Evolutionary conservation across 345 rosid genomes (phyloP).

Genomic region (Ailanthus altissimus): DNA sequence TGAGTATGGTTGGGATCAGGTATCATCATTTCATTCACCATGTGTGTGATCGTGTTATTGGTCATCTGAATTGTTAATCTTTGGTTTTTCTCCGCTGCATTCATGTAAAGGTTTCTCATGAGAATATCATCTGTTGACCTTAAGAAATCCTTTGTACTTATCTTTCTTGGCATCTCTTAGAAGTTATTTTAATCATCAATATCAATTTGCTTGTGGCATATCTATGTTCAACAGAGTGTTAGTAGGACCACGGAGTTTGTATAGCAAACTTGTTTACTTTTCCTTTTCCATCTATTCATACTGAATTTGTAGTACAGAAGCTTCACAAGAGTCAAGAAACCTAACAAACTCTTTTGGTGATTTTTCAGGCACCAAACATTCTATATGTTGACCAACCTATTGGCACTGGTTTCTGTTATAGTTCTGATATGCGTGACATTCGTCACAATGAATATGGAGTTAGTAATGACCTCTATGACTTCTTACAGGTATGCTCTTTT

Average conservation of each 20-base stretch:
- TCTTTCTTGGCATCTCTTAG: not conserved
- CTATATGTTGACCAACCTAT: slow-evolving; percentile 92
- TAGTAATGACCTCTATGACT: slow-evolving; percentile 87
- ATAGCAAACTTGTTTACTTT: not conserved
- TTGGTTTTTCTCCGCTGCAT: not conserved
- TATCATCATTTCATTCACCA: too few relatives aligned
- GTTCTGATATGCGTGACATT: slow-evolving; percentile 72
- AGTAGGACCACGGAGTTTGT: not conserved
- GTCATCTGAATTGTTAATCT: not conserved
- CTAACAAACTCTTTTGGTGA: slow-evolving; percentile 11
- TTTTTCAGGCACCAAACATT: slow-evolving; percentile 80
- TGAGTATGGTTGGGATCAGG: slow-evolving; percentile 89
- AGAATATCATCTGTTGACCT: not conserved
- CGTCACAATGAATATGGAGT: slow-evolving; percentile 88
- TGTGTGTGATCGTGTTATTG: too few relatives aligned
- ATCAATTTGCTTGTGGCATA: not conserved
- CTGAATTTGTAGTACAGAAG: not conserved
- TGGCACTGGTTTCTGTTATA: slow-evolving; percentile 96
- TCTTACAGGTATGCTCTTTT: slow-evolving; percentile 70
- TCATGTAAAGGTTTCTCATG: not conserved
- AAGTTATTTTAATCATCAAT: not conserved
- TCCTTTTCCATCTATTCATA: not conserved
- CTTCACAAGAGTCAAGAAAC: not conserved
- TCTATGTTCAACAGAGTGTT: not conserved
- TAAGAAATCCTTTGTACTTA: not conserved